Conservation (phyloP, 148 eudicot genomes). For the Silene latifolia region DNA sequence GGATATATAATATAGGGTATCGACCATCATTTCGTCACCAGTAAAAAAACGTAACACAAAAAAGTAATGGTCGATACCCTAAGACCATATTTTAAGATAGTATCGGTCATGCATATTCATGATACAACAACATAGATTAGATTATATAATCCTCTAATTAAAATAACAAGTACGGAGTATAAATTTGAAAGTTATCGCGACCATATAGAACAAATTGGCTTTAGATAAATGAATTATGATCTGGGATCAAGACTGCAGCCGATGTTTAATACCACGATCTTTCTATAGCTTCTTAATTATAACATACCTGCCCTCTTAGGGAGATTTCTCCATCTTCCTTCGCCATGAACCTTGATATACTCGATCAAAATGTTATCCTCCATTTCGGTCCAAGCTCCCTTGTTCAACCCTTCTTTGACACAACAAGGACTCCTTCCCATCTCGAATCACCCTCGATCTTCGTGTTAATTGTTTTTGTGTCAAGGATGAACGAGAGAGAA, state of each 20-base stretch:
- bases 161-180: no score
- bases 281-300: background rate
- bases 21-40: background rate
- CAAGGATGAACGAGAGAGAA: background rate
- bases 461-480: background rate
- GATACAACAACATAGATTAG: no score
- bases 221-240: no score
- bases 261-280: background rate
- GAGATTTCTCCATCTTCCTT: constrained; percentile 46
- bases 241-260: no score
- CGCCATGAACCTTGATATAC: constrained; percentile 34
- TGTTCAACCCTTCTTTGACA: constrained; percentile 34
- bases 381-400: constrained; percentile 38
- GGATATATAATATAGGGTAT: no score
- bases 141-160: background rate
- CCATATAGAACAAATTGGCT: background rate
- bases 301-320: constrained; percentile 41
- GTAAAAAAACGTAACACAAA: background rate
- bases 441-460: background rate
- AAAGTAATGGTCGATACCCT: background rate
- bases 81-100: no score
- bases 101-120: no score
- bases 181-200: background rate
- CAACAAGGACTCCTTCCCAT: constrained; percentile 51
- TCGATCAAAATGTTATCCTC: constrained; percentile 38